Evolutionary conservation across 305 asterid species (phyloP), one percentile per base, ranked within the genome.

Genomic region (Fraxinus xanthoxyloides): DNA sequence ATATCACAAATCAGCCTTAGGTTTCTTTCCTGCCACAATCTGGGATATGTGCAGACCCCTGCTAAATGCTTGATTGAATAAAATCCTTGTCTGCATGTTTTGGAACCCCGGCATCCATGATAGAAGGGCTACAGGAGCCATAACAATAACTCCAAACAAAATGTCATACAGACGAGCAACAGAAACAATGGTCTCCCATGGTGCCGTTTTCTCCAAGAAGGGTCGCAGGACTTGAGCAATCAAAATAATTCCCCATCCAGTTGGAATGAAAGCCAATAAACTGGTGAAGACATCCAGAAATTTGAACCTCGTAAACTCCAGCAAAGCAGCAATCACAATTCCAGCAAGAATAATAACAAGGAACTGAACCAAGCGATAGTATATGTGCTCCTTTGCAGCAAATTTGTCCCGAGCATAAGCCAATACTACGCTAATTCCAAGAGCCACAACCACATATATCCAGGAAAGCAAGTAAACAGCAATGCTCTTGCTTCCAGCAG

Each of bases 31-130:
- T 3, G 92, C 83, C 79, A 91, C 89, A 81, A 91, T 87, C 90
- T 91, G 92, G 88, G 90, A 91, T 72, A 91, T 91, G 85, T 90
- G 92, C 74, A 91, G 86, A 75, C 94, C 94, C 85, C 92, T 87
- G 81, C 94, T 91, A 83, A 91, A 89, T 77, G 94, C 94, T n/a
- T 91, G 92, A 81, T 91, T 91, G 87, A 91, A 89, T 73, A 91
- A 84, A 80, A 91, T 91, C 87, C 92, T 89, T 26, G 94, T 91
- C 85, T 91, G 94, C 94, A 91, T 91, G 38, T 92, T 86, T 82
- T 91, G 93, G 85, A 91, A 91, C 7, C 94, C 94, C 76, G 94
- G 94, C 83, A 91, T 65, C 94, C 94, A 91, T 72, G 93, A 91
- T 48, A 91, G 81, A 54, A 89, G 79, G 24, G 93, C 92, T 75